Base-by-base conservation (phyloP, 139 green algal species). In the Auxenochlorella pyrenoidosa region DNA sequence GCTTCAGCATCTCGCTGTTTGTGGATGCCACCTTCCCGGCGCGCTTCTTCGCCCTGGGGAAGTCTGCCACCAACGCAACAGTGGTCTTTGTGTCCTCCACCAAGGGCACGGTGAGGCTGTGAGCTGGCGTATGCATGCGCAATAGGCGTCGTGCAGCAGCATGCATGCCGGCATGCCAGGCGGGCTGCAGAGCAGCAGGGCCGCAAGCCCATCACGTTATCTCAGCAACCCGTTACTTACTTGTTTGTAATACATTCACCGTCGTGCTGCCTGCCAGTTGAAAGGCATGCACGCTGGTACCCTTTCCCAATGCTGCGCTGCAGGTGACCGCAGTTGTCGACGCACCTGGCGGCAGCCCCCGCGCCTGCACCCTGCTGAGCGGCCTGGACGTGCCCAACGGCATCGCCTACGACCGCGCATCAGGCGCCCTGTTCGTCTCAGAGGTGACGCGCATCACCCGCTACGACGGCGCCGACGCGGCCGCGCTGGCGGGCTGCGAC, bases 371-470 rank as follows among this genome's bases (percentile, higher is more conserved):
- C 16, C 75, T 90, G 58, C 71, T 90, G 2, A 38, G 13, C 28
- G 41, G 60, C 15, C 71, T 72, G 54, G 65, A 84, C 19, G 75
- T 72, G 41, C 87, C 87, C 21, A 90, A 90, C 63, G 87, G 87
- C 18, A 58, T 90, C 18, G 87, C 81, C 3, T 90, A 84, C n/a
- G 60, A 85, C 19, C n/a, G 58, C 0, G 19, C 32, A 22, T 84
- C 85, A 1, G 75, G 82, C 5, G 80, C 72, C 5, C 80, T 90
- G 2, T 90, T 80, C 22, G 80, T 90, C 8, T 73, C 70, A 41
- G 86, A 89, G 34, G 41, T 63, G 30, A n/a, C 28, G 3, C 43
- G 15, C 26, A 65, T 90, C 21, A 90, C 72, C 8, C 71, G 87
- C 24, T 84, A 84, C 28, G 87, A 84, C 71, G 40, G 60, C 75